A percentile compares a stretch with the other conserved stretches of the same genome.
phyloP scores from a whole-genome alignment of 305 asterid species.

The Fraxinus greggii region DNA sequence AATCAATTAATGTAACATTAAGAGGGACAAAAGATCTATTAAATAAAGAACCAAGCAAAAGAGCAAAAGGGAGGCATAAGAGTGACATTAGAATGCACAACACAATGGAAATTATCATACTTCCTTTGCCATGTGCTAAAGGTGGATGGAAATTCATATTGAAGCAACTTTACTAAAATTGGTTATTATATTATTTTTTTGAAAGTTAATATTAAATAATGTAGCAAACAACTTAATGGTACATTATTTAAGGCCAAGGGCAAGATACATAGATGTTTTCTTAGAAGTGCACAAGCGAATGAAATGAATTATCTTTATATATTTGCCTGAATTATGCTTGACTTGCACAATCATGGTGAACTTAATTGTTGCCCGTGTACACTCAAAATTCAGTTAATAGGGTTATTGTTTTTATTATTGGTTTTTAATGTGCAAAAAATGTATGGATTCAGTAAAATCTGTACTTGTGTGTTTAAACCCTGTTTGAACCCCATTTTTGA shows the following conservation, averaged over 20 bases:
- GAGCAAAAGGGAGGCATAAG: not conserved
- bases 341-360: not conserved
- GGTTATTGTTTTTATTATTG: not conserved
- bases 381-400: not conserved
- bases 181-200: not conserved
- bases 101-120: not conserved
- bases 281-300: not conserved
- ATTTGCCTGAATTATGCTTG: not conserved
- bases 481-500: too few species aligned
- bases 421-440: not conserved
- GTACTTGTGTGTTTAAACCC: not conserved
- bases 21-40: not conserved
- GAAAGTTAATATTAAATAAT: not conserved
- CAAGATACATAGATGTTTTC: not conserved
- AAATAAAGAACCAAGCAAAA: not conserved
- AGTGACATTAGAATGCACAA: not conserved
- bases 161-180: not conserved
- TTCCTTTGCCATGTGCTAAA: not conserved
- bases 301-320: not conserved
- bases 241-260: not conserved
- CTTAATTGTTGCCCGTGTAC: not conserved
- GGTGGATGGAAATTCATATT: not conserved
- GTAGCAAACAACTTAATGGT: not conserved
- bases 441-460: not conserved
- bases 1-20: not conserved